Evolutionary conservation across 2,329 filamentous ascomycete species (phyloP), one percentile per base, ranked within the genome.

Genomic region (Neofusicoccum kwambonambiense): DNA sequence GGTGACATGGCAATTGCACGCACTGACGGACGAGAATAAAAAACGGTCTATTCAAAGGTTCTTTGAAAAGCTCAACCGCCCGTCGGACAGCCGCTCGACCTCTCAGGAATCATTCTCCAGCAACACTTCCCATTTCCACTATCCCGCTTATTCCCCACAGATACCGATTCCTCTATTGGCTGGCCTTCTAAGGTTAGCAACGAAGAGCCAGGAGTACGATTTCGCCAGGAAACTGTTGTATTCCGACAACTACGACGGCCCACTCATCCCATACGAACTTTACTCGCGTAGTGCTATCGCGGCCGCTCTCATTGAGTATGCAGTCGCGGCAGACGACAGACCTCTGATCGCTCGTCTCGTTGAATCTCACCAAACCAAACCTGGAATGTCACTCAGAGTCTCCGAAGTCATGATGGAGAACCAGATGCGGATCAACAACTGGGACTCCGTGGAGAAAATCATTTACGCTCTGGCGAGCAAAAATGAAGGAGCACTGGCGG

Each of bases 201-300:
- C 80, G 0, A 75, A 80, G 19, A 75, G 80, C 13, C 77, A 78
- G 58, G 73, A 79, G 7, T 83, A 79, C 65, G 78, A 81, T 15
- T 76, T 87, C 62, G 85, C 82, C 3, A 77, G 80, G 37, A 86
- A 82, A 81, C 73, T 88, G 12, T 73, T 88, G 1, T 80, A 81
- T 63, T 81, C 80, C 0, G 69, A 79, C 9, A 84, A 85, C 67
- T 68, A 84, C 13, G 84, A 87, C 68, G 84, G 83, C 0, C 83
- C 84, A n/a, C 66, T 83, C 2, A 84, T 88, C 27, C 74, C 79
- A 22, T 68, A 71, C 12, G 70, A 71, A 19, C 67, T 80, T 31
- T 87, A 86, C 68, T 70, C 70, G 2, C 74, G 85, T 66, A 79
- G 79, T 35, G 75, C 75, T 54, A 74, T 88, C 27, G 79, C 82